Evolutionary conservation across 208 protist species (phyloP).

Genomic region (Leptomonas seymouri): DNA sequence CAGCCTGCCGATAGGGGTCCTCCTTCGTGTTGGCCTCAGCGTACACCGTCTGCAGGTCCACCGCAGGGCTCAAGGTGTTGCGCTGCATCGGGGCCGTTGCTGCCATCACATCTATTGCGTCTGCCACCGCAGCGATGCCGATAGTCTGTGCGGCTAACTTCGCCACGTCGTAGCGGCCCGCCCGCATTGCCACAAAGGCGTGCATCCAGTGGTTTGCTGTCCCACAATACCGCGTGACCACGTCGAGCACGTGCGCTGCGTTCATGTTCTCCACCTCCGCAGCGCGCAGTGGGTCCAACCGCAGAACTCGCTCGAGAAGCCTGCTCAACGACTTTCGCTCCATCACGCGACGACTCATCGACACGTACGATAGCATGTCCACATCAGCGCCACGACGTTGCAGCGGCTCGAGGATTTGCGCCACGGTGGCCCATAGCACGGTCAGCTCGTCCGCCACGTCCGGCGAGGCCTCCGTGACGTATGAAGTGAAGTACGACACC

Average conservation of each 20-base stretch:
- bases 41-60: conserved; percentile 66
- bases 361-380: conserved; percentile 60
- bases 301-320: conserved; percentile 48
- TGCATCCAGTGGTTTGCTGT: conserved; percentile 61
- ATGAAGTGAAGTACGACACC: conserved; percentile 49
- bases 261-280: conserved; percentile 65
- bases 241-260: conserved; percentile 49
- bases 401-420: conserved; percentile 52
- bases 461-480: conserved; percentile 46
- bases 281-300: conserved; percentile 51
- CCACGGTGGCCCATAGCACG: conserved; percentile 60
- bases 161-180: conserved; percentile 81
- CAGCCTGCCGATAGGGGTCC: conserved; percentile 69
- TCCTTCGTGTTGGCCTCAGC: conserved; percentile 50
- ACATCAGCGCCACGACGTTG: conserved; percentile 46
- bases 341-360: conserved; percentile 63
- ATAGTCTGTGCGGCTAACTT: conserved; percentile 39
- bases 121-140: conserved; percentile 42
- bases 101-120: conserved; percentile 38
- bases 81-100: conserved; percentile 34
- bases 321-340: conserved; percentile 61
- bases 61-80: conserved; percentile 33
- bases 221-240: conserved; percentile 46
- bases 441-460: conserved; percentile 45
- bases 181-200: conserved; percentile 74